Evolutionary conservation across 2,329 filamentous ascomycete genomes (phyloP), one percentile per base, ranked within the genome.

Genomic region (Elsinoe necatrix): DNA sequence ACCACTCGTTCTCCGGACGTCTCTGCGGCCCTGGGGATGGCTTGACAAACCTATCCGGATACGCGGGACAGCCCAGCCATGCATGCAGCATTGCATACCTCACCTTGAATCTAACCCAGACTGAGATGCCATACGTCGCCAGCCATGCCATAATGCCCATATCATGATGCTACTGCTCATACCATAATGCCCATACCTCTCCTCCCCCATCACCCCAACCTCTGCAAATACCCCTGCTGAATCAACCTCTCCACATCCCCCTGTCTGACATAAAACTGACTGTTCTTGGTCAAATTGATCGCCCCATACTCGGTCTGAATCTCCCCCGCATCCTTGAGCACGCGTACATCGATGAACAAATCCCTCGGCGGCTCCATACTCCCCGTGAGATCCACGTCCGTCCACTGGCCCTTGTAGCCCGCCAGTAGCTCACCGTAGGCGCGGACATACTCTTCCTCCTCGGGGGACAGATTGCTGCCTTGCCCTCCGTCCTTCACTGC

Each of bases 291-390:
- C 75, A 98, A 79, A 59, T 87, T 97, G 65, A 98, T 96, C 11
- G 91, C 88, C 87, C 93, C 93, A 68, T 98, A 98, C 77, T 98
- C 95, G 0, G 93, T 98, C 74, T 98, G 92, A 62, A 98, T 96
- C 76, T 98, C 93, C 3, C 95, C 93, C 1, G 92, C 93, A 75
- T 98, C 93, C 70, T 93, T 96, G 61, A 98, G 74, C 50, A 98
- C 93, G 47, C 93, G 80, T 34, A 98, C 93, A 70, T 98, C 93
- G 65, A 98, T 95, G 70, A 97, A 98, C 55, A 98, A 75, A 72
- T 98, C 93, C 64, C 83, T 83, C n/a, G 93, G 93, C 21, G 93
- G 93, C 67, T 95, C 90, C 67, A 98, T 75, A 66, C 87, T 93
- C 29, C 93, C 93, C 2, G 93, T 96, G 56, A 98, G 76, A 71